phyloP scores from a whole-genome alignment of 2,329 filamentous ascomycete species.

The Furcasterigmium furcatum region DNA sequence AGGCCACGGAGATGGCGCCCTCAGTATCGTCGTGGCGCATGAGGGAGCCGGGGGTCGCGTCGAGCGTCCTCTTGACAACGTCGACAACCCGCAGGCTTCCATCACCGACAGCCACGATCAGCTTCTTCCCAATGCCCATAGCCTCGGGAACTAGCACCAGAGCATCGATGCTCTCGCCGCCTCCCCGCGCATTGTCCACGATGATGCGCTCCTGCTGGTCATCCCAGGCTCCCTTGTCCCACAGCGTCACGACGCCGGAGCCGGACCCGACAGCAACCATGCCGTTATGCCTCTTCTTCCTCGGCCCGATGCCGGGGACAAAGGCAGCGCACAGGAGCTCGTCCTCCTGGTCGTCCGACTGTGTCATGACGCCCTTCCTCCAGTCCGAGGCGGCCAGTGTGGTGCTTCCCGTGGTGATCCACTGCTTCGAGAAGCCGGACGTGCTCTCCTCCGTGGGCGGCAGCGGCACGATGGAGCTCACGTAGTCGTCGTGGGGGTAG shows the following conservation, averaged over 20 bases:
- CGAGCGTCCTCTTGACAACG: conserved; percentile 69
- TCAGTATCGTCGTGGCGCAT: conserved; percentile 79
- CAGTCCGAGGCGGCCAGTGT: conserved; percentile 89
- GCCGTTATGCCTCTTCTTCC: conserved; percentile 63
- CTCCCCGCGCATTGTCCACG: conserved; percentile 60
- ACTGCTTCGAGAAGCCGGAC: conserved; percentile 89
- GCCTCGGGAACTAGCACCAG: conserved; percentile 69
- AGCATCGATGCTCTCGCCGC: conserved; percentile 79
- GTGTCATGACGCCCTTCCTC: conserved; percentile 78
- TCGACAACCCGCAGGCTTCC: conserved; percentile 76
- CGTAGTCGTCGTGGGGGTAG: conserved; percentile 87
- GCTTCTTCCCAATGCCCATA: conserved; percentile 67
- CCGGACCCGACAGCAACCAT: conserved; percentile 73
- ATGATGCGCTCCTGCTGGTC: conserved; percentile 89
- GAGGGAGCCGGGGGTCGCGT: conserved; percentile 49
- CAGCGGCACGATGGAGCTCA: conserved; percentile 82
- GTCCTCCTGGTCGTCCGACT: conserved; percentile 92
- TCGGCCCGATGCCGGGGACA: conserved; percentile 72
- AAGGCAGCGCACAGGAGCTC: conserved; percentile 81
- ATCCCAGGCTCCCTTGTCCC: conserved; percentile 94
- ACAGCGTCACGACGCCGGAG: conserved; percentile 81
- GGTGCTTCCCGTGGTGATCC: conserved; percentile 88
- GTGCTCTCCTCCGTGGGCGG: conserved; percentile 78
- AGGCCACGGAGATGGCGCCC: conserved; percentile 75
- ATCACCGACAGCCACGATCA: conserved; percentile 79